These are phyloP conservation scores for Volutella citrinella DNA, from an alignment of 2,329 filamentous ascomycete genomes.

Conservation along the genomic window DNA sequence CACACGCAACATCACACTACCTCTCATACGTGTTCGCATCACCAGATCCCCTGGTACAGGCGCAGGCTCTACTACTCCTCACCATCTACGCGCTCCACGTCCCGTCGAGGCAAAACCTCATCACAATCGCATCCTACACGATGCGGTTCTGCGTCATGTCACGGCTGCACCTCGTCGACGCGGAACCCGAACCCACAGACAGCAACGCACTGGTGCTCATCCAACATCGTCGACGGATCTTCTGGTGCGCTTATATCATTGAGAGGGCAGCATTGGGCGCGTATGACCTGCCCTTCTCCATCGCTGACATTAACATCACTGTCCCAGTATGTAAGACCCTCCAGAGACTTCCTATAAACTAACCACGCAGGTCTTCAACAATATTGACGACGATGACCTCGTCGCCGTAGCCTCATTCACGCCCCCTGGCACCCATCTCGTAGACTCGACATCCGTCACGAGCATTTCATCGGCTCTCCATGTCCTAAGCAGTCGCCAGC, in stretches of 20 bases:
- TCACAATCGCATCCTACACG: constrained; percentile 3
- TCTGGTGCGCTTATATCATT: constrained; percentile 9
- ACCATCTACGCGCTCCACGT: constrained; percentile 7
- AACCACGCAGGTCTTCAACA: constrained; percentile 4
- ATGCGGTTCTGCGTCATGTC: constrained; percentile 8
- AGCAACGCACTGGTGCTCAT: constrained; percentile 4
- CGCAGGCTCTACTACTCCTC: constrained; percentile 7
- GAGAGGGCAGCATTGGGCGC: constrained; percentile 7
- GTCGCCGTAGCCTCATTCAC: background rate
- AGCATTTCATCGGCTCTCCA: background rate
- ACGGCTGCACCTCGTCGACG: constrained; percentile 5
- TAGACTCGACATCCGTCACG: background rate
- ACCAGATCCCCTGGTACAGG: constrained; percentile 3
- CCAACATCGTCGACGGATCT: constrained; percentile 6
- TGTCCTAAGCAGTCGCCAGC: constrained; percentile 1
- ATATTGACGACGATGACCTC: constrained; percentile 6
- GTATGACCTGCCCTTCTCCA: constrained; percentile 4
- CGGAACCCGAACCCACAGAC: constrained; percentile 3
- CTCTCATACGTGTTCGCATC: constrained; percentile 4
- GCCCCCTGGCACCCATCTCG: background rate
- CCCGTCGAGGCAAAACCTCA: constrained; percentile 5
- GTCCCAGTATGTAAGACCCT: constrained; percentile 5
- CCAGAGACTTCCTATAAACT: constrained; percentile 8
- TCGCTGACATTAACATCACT: constrained; percentile 7
- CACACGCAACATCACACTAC: constrained; percentile 4